These are phyloP conservation scores for Plenodomus lindquistii DNA, from an alignment of 2,329 filamentous ascomycete species.

Conservation along the genomic window DNA sequence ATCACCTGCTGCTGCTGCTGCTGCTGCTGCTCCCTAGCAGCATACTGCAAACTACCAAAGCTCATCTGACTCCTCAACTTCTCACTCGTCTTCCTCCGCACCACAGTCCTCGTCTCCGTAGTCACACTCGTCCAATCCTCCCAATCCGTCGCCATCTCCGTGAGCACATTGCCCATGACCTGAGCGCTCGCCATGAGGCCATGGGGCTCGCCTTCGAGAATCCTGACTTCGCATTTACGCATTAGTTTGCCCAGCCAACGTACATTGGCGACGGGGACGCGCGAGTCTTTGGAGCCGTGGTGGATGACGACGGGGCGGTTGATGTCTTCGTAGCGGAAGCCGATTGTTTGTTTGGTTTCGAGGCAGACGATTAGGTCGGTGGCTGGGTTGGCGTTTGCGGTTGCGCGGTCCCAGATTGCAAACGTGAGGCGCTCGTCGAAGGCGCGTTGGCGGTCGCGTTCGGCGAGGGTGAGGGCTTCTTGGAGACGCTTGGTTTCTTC, in stretches of 20 bases:
- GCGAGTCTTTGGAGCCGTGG: constrained; percentile 85
- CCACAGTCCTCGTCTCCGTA: constrained; percentile 8
- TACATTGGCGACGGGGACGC: constrained; percentile 94
- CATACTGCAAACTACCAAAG: constrained; percentile 4
- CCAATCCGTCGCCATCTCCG: constrained; percentile 94
- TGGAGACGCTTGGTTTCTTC: constrained; percentile 33
- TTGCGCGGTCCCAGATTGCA: constrained; percentile 92
- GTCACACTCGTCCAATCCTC: constrained; percentile 45
- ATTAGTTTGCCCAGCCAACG: constrained; percentile 93
- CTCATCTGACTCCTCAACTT: constrained; percentile 16
- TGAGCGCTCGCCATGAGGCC: constrained; percentile 91
- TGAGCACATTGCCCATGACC: constrained; percentile 93
- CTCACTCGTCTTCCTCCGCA: constrained; percentile 20
- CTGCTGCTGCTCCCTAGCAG: neutral
- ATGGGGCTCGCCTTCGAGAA: constrained; percentile 90
- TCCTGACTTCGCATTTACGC: constrained; percentile 86
- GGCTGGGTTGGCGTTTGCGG: constrained; percentile 87
- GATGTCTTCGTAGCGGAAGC: constrained; percentile 96
- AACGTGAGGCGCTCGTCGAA: constrained; percentile 89
- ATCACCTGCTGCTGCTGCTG: neutral
- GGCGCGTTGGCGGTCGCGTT: constrained; percentile 71
- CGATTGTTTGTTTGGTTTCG: constrained; percentile 86
- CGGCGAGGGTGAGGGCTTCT: constrained; percentile 64
- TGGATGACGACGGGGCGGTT: constrained; percentile 90
- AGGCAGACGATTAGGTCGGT: constrained; percentile 91